Evolutionary conservation across 176 grass and related monocot genomes (phyloP), one percentile per base, ranked within the genome.

Genomic region (Alopecurus myosuroides): DNA sequence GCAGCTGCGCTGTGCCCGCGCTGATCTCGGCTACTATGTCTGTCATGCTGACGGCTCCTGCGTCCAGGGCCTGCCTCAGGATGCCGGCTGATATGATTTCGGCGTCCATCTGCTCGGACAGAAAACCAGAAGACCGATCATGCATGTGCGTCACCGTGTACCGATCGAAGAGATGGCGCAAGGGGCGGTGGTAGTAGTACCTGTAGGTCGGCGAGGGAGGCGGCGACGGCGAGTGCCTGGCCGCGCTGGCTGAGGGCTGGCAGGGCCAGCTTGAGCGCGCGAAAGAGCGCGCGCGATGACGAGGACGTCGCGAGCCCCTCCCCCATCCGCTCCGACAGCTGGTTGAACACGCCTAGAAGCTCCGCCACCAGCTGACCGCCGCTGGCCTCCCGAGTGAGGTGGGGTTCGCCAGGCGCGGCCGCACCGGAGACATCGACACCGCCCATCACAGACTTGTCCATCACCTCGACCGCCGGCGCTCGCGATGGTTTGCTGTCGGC

Each of bases 11-110:
- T 31, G 74, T 88, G 23, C 92, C 80, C 18, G 81, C 45, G 46
- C 92, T 90, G 49, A 97, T 90, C 81, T 87, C 81, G 63, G 77
- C 56, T 78, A 88, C 90, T 31, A 97, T 85, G 61, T 97, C 92
- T 45, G 77, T 70, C 64, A 92, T 87, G 52, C 63, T 89, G 85
- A 97, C 66, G 9, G 84, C 74, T 66, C 89, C 92, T 39, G 85
- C 71, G 77, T 94, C 87, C 51, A 97, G 52, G 53, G 89, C 87
- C 87, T 97, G 88, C 73, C 92, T 88, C 30, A 97, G 83, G 86
- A 97, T 79, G 41, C 92, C 89, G 0, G 92, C 89, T 6, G 94
- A 97, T 86, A 97, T 97, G 34, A 97, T 85, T 90, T 97, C 94
- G 28, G 92, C 92, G 73, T 97, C 94, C 94, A 97, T 97, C 94